Base-by-base conservation (phyloP, 2,329 filamentous ascomycete species). In the Coleophoma crateriformis region DNA sequence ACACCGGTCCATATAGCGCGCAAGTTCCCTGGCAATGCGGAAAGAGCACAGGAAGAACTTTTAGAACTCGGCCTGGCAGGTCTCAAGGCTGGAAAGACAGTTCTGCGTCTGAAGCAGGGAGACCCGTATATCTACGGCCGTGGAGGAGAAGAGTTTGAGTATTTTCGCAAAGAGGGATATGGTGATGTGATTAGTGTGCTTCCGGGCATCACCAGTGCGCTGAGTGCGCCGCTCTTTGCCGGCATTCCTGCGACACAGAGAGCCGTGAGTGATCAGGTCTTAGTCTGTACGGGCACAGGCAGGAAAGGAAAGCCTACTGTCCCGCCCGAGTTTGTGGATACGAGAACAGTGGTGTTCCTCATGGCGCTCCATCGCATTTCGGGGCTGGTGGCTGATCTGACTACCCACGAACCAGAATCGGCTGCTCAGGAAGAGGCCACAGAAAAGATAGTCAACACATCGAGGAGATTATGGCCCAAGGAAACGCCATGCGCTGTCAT, bases 21-120 rank as follows among this genome's bases (percentile, higher is more conserved):
- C 62, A 99, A 99, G 67, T 99, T 99, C 69, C 94, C 94, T 1
- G 94, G 94, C 19, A 97, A 99, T 68, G 94, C 94, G 38, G 94
- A 99, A 60, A 82, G 83, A 41, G 94, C 94, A 0, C 94, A 99
- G 66, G 84, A 91, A 62, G 94, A 99, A 68, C 82, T 99, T 4
- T 79, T 95, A 3, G 77, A 84, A 47, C 78, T 89, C 59, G 94
- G 90, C 0, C 74, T 96, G 2, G 79, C 81, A 3, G 90, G 83
- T 7, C 60, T 87, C 17, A 70, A 75, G 44, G 71, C 76, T 17
- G 94, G 94, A 12, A 83, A 88, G 65, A 87, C 82, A 1, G 94
- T 99, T 0, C 76, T 99, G 33, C 81, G 94, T 3, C 75, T 99
- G 41, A 99, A 99, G 71, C 94, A 99, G 67, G 94, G 94, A 42